Conservation (phyloP, 768 basidiomycete genomes). For the Thelephora ganbajun region DNA sequence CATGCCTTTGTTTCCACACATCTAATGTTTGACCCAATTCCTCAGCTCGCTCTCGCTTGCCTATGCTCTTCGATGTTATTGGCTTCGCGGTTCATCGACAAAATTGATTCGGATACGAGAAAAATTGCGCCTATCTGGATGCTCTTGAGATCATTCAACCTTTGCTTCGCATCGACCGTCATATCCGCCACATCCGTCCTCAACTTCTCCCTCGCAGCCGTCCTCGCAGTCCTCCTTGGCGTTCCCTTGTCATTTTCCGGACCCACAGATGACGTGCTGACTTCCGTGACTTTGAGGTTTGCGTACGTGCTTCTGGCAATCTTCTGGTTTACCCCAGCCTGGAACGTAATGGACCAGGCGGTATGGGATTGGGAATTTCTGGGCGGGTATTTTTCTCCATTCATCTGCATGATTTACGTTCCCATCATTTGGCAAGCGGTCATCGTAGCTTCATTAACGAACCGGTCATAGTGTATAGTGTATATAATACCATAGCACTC, state of each 20-base stretch:
- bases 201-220: constrained; percentile 82
- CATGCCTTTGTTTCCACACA: background rate
- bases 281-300: constrained; percentile 13
- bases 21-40: background rate
- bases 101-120: constrained; percentile 4
- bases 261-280: constrained; percentile 13
- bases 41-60: constrained; percentile 12
- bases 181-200: constrained; percentile 79
- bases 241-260: constrained; percentile 42
- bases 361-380: constrained; percentile 72
- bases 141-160: constrained; percentile 58
- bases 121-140: constrained; percentile 25
- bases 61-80: constrained; percentile 22
- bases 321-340: constrained; percentile 41
- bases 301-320: constrained; percentile 35
- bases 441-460: constrained; percentile 33
- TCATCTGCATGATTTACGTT: constrained; percentile 65
- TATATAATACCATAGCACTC: constrained; percentile 4
- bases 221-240: constrained; percentile 50
- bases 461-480: background rate
- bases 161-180: constrained; percentile 75
- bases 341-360: constrained; percentile 31
- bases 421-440: constrained; percentile 64
- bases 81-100: constrained; percentile 15
- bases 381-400: constrained; percentile 73